Percentiles rank a stretch among this genome's conserved stretches.
These are phyloP conservation scores for Hemisphaericaspora lyxosophila DNA, from an alignment of 1,139 yeast genomes.

Conservation along the genomic window DNA sequence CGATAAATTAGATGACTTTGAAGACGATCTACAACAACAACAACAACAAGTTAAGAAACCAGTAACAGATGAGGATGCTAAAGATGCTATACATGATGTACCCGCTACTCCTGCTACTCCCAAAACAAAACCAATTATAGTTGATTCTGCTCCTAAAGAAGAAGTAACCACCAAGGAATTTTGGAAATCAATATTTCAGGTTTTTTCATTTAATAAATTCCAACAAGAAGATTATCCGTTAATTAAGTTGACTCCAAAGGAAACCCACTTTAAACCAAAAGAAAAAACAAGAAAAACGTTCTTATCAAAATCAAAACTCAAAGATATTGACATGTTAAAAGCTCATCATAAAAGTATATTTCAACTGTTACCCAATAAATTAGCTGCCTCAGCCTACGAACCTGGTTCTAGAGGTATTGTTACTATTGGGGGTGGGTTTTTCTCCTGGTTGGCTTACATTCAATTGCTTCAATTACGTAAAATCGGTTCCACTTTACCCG, in stretches of 20 bases:
- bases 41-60: conserved; percentile 10
- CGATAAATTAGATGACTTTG: neutral
- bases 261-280: conserved; percentile 13
- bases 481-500: conserved; percentile 36
- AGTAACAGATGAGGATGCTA: neutral
- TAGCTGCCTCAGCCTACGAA: conserved; percentile 25
- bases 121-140: neutral
- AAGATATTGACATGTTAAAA: conserved; percentile 23
- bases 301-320: conserved; percentile 27
- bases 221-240: conserved; percentile 16
- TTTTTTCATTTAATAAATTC: conserved; percentile 17
- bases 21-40: too few species aligned
- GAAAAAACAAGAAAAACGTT: conserved; percentile 25
- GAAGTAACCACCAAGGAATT: conserved; percentile 14
- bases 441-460: conserved; percentile 40
- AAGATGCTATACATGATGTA: neutral
- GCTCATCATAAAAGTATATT: conserved; percentile 24
- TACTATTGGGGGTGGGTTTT: conserved; percentile 39
- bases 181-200: conserved; percentile 21
- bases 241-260: conserved; percentile 18
- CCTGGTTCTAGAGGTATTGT: conserved; percentile 33
- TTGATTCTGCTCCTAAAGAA: conserved; percentile 6
- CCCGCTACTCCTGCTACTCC: neutral
- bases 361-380: conserved; percentile 22
- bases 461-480: conserved; percentile 33